Conservation (phyloP, 495 filamentous ascomycete genomes). For the Penicillium verhagenii region DNA sequence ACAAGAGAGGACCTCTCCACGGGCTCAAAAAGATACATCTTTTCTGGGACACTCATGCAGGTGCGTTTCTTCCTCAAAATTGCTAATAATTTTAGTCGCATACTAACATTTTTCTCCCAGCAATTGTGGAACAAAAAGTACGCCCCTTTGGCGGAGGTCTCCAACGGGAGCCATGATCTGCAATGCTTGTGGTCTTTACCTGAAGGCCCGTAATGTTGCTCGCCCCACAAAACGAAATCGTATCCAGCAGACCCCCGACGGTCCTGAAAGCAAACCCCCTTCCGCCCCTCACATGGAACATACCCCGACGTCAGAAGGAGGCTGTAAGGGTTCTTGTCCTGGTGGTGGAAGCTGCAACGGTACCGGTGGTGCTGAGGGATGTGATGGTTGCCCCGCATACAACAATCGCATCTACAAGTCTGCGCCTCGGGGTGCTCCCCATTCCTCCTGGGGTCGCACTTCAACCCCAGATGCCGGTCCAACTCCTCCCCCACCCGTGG, state of each 20-base stretch:
- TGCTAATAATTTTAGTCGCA: too few relatives aligned
- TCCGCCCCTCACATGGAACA: slow-evolving; percentile 16
- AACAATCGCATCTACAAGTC: slow-evolving; percentile 95
- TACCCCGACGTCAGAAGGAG: slow-evolving; percentile 28
- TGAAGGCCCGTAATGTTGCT: slow-evolving; percentile 86
- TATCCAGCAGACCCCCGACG: slow-evolving; percentile 36
- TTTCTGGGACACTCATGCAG: slow-evolving; percentile 57
- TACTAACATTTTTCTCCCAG: slow-evolving; percentile 45
- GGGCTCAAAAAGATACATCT: slow-evolving; percentile 36
- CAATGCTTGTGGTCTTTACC: slow-evolving; percentile 95
- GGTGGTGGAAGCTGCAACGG: slow-evolving; percentile 96
- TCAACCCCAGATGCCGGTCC: slow-evolving; percentile 25
- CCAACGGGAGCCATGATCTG: slow-evolving; percentile 93
- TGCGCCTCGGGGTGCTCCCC: slow-evolving; percentile 38
- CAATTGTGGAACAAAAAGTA: slow-evolving; percentile 92
- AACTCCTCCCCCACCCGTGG: slow-evolving; percentile 10
- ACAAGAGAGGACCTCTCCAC: slow-evolving; percentile 32
- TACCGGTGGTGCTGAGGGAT: slow-evolving; percentile 93
- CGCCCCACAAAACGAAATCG: slow-evolving; percentile 84
- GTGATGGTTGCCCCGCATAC: slow-evolving; percentile 92
- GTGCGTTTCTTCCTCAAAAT: slow-evolving; percentile 27
- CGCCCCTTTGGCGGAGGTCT: slow-evolving; percentile 91
- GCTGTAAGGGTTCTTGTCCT: slow-evolving; percentile 79
- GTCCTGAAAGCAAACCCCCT: slow-evolving; percentile 14
- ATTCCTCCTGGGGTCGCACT: slow-evolving; percentile 35